Conservation (phyloP, 2,329 filamentous ascomycete genomes). For the Fusarium tuaranense region DNA sequence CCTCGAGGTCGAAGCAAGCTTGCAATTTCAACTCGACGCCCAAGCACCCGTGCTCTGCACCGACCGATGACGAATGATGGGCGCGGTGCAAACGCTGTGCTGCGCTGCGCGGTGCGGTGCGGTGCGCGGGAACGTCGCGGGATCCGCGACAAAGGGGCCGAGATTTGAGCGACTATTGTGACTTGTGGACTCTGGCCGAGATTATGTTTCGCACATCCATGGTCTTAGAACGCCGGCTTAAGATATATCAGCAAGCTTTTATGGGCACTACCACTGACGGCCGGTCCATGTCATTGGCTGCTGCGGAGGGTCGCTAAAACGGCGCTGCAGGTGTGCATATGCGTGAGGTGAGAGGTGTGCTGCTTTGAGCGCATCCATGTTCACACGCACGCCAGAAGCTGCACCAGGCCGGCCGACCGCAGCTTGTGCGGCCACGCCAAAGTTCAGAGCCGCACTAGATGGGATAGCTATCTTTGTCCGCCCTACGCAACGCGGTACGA, state of each 20-base stretch:
- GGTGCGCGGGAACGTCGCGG: slow-evolving; percentile 16
- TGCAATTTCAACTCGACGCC: slow-evolving; percentile 35
- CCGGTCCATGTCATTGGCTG: slow-evolving; percentile 34
- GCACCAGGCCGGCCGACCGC: slow-evolving; percentile 22
- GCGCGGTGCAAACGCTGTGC: slow-evolving; percentile 32
- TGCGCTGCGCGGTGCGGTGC: slow-evolving; percentile 1
- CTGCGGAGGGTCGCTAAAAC: slow-evolving; percentile 41
- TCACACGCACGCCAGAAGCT: slow-evolving; percentile 30
- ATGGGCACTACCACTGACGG: slow-evolving; percentile 28
- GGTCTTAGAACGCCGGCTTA: slow-evolving; percentile 41
- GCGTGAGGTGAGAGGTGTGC: slow-evolving; percentile 29
- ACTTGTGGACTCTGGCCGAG: slow-evolving; percentile 42
- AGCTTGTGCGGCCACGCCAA: slow-evolving; percentile 29
- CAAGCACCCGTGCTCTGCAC: slow-evolving; percentile 23
- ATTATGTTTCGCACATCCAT: slow-evolving; percentile 47
- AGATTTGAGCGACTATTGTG: slow-evolving; percentile 35
- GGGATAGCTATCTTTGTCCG: not conserved
- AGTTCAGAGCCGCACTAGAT: slow-evolving; percentile 25
- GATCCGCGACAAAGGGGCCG: slow-evolving; percentile 39
- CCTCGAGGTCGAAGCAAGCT: slow-evolving; percentile 18
- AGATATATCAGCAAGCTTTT: slow-evolving; percentile 42
- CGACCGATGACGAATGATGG: slow-evolving; percentile 36
- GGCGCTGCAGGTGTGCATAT: slow-evolving; percentile 44
- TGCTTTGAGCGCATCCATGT: slow-evolving; percentile 34
- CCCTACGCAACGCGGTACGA: not conserved